phyloP scores from a whole-genome alignment of 768 basidiomycete genomes.

The Suillus discolor region DNA sequence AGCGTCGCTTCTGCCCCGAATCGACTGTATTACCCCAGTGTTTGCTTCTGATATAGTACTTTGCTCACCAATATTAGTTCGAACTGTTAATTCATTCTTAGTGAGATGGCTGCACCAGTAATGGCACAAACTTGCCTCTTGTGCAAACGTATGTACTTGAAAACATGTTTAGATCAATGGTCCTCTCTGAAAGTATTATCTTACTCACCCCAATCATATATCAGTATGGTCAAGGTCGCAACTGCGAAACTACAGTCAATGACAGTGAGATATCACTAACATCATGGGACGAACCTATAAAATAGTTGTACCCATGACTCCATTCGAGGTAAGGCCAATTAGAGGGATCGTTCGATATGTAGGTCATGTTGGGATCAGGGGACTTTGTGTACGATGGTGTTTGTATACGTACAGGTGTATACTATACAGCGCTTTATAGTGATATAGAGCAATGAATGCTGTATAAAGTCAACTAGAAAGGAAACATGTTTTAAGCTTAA shows the following conservation, averaged over 20 bases:
- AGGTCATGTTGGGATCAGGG: too few species aligned
- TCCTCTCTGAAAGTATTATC: not conserved
- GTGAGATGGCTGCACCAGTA: not conserved
- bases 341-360: not conserved
- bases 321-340: not conserved
- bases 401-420: too few species aligned
- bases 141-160: not conserved
- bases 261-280: not conserved
- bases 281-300: not conserved
- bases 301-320: not conserved
- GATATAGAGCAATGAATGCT: too few species aligned
- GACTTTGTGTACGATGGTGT: too few species aligned
- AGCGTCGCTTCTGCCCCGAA: not conserved
- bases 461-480: too few species aligned
- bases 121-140: not conserved
- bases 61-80: constrained; percentile 1
- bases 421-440: too few species aligned
- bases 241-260: not conserved
- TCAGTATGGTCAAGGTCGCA: not conserved
- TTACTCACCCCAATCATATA: constrained; percentile 1
- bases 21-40: not conserved
- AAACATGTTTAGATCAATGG: not conserved
- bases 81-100: not conserved
- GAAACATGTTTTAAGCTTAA: too few species aligned
- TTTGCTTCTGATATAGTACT: not conserved